Evolutionary conservation across 371 early-diverging fungal species (phyloP).

Genomic region (Mucor saturninus): DNA sequence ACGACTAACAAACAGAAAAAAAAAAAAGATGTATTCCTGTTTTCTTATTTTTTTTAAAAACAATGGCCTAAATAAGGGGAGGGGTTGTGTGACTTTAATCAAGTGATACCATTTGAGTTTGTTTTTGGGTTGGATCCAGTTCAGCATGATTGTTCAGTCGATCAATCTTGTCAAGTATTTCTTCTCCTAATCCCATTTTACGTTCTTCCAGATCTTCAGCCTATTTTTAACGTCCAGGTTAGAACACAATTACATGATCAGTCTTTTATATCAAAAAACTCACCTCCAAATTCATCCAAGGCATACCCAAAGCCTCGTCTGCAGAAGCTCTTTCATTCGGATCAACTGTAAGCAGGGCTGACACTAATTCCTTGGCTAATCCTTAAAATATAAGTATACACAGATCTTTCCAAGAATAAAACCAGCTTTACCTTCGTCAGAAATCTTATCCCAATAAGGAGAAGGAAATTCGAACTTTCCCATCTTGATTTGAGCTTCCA

Average conservation of each 20-base stretch:
- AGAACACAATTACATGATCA: neutral
- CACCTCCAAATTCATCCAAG: constrained; percentile 31
- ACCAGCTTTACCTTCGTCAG: constrained; percentile 57
- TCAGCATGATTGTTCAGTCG: neutral
- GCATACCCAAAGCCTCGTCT: constrained; percentile 41
- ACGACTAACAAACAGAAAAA: neutral
- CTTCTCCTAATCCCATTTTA: neutral
- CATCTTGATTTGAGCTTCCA: constrained; percentile 71
- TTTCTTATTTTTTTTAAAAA: neutral
- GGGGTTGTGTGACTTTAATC: too few species aligned
- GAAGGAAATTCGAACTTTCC: constrained; percentile 82
- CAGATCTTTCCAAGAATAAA: neutral
- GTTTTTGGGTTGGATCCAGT: too few species aligned
- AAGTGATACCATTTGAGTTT: too few species aligned
- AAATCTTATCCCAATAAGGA: constrained; percentile 86
- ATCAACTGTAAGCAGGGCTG: constrained; percentile 58
- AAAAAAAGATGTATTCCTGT: neutral
- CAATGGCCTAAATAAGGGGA: neutral
- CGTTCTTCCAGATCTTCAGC: neutral
- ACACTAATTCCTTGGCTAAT: constrained; percentile 65
- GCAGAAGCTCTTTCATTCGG: constrained; percentile 50
- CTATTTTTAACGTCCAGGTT: neutral
- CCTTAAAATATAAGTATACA: neutral
- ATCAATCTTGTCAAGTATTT: neutral
- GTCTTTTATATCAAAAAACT: neutral